These are phyloP conservation scores for Phallus indusiatus DNA, from an alignment of 768 basidiomycete species.

Conservation along the genomic window DNA sequence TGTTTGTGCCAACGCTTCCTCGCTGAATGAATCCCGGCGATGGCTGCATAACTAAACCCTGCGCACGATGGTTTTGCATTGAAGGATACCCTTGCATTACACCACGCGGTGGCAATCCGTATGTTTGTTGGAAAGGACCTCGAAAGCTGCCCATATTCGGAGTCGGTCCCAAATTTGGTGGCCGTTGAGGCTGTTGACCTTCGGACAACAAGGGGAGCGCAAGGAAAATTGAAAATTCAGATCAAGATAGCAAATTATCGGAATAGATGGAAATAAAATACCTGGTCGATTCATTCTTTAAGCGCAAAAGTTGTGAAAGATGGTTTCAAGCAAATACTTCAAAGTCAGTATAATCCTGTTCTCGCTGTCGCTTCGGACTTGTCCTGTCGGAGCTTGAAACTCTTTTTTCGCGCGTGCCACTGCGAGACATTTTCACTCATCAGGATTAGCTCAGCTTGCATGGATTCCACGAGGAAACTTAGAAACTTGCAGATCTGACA, in stretches of 20 bases:
- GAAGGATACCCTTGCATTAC: constrained; percentile 46
- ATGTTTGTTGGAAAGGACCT: constrained; percentile 52
- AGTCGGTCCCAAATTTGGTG: constrained; percentile 62
- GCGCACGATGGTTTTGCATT: constrained; percentile 56
- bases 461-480: too few species aligned
- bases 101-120: constrained; percentile 53
- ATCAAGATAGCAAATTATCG: background rate
- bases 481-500: too few species aligned
- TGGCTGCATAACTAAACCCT: constrained; percentile 45
- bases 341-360: background rate
- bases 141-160: constrained; percentile 36
- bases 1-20: constrained; percentile 9
- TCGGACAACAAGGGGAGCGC: background rate
- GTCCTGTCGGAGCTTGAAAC: background rate
- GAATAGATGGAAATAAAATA: background rate
- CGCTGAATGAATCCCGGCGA: constrained; percentile 46
- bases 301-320: background rate
- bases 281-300: background rate
- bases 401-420: background rate
- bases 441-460: too few species aligned
- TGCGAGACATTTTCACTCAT: background rate
- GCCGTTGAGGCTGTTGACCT: constrained; percentile 79
- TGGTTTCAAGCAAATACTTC: background rate
- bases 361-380: background rate
- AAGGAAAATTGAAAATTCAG: too few species aligned